Evolutionary conservation across 257 asterid genomes (phyloP), one percentile per base, ranked within the genome.

Genomic region (Petrea volubilis): DNA sequence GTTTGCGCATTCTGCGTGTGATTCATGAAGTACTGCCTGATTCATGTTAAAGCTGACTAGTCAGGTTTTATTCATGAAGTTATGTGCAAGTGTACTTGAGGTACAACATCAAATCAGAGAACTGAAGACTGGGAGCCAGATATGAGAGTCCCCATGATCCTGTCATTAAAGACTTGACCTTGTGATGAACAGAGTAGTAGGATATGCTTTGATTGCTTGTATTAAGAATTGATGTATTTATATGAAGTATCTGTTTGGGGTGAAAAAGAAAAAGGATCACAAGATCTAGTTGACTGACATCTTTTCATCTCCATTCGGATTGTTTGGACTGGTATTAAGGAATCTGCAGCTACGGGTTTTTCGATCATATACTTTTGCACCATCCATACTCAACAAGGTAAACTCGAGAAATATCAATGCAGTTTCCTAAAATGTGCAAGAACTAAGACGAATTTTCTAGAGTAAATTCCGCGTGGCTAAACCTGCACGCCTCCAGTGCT

Each of bases 391-490:
- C n/a, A n/a, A n/a, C n/a, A n/a, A n/a, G n/a, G n/a, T n/a, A n/a
- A n/a, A n/a, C n/a, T n/a, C n/a, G n/a, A n/a, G n/a, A n/a, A n/a
- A n/a, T n/a, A n/a, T n/a, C n/a, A n/a, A n/a, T n/a, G n/a, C n/a
- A n/a, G n/a, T n/a, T n/a, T n/a, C n/a, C n/a, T n/a, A n/a, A n/a
- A n/a, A n/a, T n/a, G n/a, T n/a, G n/a, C n/a, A n/a, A n/a, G n/a
- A n/a, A n/a, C n/a, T n/a, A n/a, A n/a, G n/a, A n/a, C n/a, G n/a
- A n/a, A n/a, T n/a, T n/a, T n/a, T n/a, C n/a, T n/a, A n/a, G n/a
- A n/a, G n/a, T n/a, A n/a, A n/a, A 64, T 64, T 49, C 68, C 60
- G 27, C 36, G 69, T 49, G n/a, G 43, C 68, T n/a, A n/a, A n/a
- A n/a, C n/a, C n/a, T n/a, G n/a, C n/a, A n/a, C n/a, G n/a, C n/a